Conservation (phyloP, 2,329 filamentous ascomycete species). For the Drechslerella coelobrocha region DNA sequence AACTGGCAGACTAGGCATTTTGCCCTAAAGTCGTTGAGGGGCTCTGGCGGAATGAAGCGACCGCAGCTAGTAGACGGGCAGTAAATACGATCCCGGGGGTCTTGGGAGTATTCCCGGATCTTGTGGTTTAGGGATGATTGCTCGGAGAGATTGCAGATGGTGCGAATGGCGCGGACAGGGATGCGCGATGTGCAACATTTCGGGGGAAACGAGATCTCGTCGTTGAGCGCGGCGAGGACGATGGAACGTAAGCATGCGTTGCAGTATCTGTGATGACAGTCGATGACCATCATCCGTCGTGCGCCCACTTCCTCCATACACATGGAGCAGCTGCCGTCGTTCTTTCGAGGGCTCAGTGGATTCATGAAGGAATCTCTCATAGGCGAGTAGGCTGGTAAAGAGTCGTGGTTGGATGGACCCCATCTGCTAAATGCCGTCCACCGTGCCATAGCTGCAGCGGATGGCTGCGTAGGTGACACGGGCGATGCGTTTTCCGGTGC, state of each 20-base stretch:
- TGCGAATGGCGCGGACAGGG: constrained; percentile 27
- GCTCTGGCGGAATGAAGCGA: constrained; percentile 39
- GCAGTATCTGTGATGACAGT: constrained; percentile 42
- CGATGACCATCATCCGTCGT: constrained; percentile 34
- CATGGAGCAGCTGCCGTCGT: constrained; percentile 39
- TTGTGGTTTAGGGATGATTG: constrained; percentile 44
- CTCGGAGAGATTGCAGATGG: constrained; percentile 41
- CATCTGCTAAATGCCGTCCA: constrained; percentile 48
- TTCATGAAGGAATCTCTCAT: constrained; percentile 46
- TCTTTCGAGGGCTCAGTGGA: constrained; percentile 21
- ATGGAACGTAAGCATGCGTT: constrained; percentile 43
- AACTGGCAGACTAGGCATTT: constrained; percentile 48
- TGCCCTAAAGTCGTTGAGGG: constrained; percentile 41
- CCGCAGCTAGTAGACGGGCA: constrained; percentile 30
- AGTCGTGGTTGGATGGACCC: constrained; percentile 41
- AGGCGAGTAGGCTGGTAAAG: constrained; percentile 41
- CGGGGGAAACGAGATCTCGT: constrained; percentile 47
- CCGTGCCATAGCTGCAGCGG: constrained; percentile 38
- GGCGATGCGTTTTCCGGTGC: constrained; percentile 38
- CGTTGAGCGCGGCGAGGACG: constrained; percentile 38
- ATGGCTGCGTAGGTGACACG: constrained; percentile 43
- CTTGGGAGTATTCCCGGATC: constrained; percentile 41
- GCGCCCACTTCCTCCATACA: constrained; percentile 43
- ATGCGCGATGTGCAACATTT: constrained; percentile 45
- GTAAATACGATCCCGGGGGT: constrained; percentile 37